Evolutionary conservation across 2,329 filamentous ascomycete species (phyloP).

Genomic region (Ambrosiella beaveri): DNA sequence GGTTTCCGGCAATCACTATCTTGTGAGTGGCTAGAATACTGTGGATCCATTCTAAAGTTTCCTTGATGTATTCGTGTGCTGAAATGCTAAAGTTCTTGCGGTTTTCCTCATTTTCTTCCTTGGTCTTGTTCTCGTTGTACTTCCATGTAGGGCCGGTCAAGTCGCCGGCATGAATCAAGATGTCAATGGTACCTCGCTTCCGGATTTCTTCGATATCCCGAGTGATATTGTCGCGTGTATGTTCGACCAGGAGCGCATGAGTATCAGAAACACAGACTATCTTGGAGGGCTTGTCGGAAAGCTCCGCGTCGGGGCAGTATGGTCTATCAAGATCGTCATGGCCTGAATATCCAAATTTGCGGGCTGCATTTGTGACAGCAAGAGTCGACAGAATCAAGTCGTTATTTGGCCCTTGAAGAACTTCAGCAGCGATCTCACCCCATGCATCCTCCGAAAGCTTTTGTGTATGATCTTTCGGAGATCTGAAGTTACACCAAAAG

Average conservation of each 20-base stretch:
- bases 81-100: no score
- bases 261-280: constrained; percentile 29
- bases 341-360: no score
- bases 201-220: not conserved
- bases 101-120: constrained; percentile 37
- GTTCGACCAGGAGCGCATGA: constrained; percentile 16
- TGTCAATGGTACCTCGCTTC: constrained; percentile 17
- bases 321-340: no score
- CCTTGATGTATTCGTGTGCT: constrained; percentile 27
- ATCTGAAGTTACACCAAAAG: no score
- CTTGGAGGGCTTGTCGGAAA: constrained; percentile 10
- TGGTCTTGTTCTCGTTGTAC: constrained; percentile 36
- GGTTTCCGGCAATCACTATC: constrained; percentile 30
- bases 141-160: constrained; percentile 19
- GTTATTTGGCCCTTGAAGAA: no score
- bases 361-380: no score
- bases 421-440: no score
- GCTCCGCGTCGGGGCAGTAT: no score
- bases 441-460: no score
- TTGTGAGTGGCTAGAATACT: constrained; percentile 31
- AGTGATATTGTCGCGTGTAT: not conserved
- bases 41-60: constrained; percentile 47
- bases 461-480: no score
- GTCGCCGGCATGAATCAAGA: constrained; percentile 32
- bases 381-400: no score